Evolutionary conservation across 2,329 filamentous ascomycete genomes (phyloP).

Genomic region (Ceratocystis lukuohia): DNA sequence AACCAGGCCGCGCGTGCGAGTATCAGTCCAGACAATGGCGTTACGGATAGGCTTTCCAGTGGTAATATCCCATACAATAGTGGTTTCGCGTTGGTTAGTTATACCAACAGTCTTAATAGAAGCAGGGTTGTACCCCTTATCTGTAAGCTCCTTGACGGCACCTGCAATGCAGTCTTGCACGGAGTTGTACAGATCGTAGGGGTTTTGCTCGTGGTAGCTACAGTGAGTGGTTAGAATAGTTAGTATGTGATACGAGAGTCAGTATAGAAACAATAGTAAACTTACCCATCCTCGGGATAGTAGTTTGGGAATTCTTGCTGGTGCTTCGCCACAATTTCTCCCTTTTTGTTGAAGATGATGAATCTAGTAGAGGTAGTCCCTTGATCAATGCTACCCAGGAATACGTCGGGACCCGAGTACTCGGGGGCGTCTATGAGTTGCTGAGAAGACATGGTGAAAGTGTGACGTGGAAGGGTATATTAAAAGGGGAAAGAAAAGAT

Average conservation of each 20-base stretch:
- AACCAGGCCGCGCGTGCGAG: conserved; percentile 57
- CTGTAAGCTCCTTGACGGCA: conserved; percentile 56
- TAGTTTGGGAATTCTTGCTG: conserved; percentile 78
- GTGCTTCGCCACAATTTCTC: conserved; percentile 66
- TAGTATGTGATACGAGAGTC: conserved; percentile 4
- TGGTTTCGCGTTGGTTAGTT: conserved; percentile 84
- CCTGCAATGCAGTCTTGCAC: conserved; percentile 70
- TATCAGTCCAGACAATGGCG: conserved; percentile 85
- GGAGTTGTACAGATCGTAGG: conserved; percentile 58
- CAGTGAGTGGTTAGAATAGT: neutral
- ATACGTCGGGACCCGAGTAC: conserved; percentile 27
- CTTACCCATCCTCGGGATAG: conserved; percentile 73
- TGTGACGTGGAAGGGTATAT: neutral
- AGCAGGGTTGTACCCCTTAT: conserved; percentile 51
- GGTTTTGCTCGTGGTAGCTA: conserved; percentile 86
- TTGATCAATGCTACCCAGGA: conserved; percentile 80
- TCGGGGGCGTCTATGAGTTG: conserved; percentile 2
- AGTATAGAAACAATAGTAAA: conserved; percentile 21
- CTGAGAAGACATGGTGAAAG: neutral
- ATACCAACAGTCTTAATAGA: conserved; percentile 70
- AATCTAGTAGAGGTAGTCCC: conserved; percentile 84
- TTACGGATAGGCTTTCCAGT: conserved; percentile 73
- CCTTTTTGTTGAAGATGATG: conserved; percentile 72
- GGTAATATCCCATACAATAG: conserved; percentile 67
- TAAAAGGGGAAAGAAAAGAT: neutral